phyloP scores from a whole-genome alignment of 192 early-diverging fungal genomes.

The Glomus cerebriforme region DNA sequence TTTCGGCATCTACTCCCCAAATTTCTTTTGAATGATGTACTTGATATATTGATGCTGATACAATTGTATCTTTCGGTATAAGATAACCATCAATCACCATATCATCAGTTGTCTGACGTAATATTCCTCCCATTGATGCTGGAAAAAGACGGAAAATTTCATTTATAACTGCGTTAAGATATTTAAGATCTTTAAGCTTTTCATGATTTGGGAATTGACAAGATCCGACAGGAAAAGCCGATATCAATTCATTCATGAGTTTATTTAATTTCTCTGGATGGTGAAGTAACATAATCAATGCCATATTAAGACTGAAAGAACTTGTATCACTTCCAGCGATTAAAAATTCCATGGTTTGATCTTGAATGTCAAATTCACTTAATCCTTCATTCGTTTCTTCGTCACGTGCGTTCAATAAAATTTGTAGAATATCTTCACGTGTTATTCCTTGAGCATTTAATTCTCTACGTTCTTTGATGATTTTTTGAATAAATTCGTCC shows the following conservation, averaged over 20 bases:
- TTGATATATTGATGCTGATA: slow-evolving; percentile 34
- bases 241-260: slow-evolving; percentile 36
- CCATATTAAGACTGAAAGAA: slow-evolving; percentile 37
- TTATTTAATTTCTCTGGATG: slow-evolving; percentile 39
- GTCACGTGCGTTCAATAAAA: slow-evolving; percentile 43
- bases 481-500: slow-evolving; percentile 6
- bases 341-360: slow-evolving; percentile 37
- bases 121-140: slow-evolving; percentile 41
- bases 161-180: slow-evolving; percentile 55
- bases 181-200: slow-evolving; percentile 45
- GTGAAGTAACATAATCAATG: slow-evolving; percentile 38
- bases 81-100: slow-evolving; percentile 48
- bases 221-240: slow-evolving; percentile 8
- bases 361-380: slow-evolving; percentile 42
- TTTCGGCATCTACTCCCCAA: slow-evolving; percentile 56
- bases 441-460: slow-evolving; percentile 18
- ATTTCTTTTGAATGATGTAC: slow-evolving; percentile 35
- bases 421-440: slow-evolving; percentile 49
- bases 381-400: slow-evolving; percentile 40
- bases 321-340: slow-evolving; percentile 48
- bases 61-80: slow-evolving; percentile 44
- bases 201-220: slow-evolving; percentile 35
- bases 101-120: slow-evolving; percentile 40
- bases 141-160: slow-evolving; percentile 54
- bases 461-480: slow-evolving; percentile 11